These are phyloP conservation scores for Spizellomyces sp. DNA, from an alignment of 192 early-diverging fungal genomes.

Conservation along the genomic window DNA sequence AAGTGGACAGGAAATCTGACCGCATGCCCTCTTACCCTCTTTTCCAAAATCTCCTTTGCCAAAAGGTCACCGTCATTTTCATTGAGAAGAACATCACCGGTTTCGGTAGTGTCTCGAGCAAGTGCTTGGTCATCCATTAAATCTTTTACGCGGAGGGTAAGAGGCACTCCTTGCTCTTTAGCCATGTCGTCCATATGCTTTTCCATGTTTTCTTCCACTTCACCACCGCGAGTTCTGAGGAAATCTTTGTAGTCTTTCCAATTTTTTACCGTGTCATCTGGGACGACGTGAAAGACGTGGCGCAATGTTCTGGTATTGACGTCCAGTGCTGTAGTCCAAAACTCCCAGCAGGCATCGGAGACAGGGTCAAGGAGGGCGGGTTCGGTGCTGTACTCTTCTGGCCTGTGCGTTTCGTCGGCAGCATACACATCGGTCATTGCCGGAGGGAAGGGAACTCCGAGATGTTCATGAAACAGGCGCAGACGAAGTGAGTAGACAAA, in stretches of 20 bases:
- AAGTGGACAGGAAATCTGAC: slow-evolving; percentile 33
- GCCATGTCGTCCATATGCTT: slow-evolving; percentile 19
- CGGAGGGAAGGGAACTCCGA: slow-evolving; percentile 60
- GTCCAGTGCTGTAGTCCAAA: slow-evolving; percentile 68
- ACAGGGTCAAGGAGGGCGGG: slow-evolving; percentile 62
- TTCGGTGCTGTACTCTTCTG: neutral
- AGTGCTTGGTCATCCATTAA: neutral
- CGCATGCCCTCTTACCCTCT: slow-evolving; percentile 24
- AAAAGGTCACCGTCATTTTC: neutral
- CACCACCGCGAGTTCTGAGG: slow-evolving; percentile 12
- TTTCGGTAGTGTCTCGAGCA: neutral
- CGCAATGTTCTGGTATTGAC: slow-evolving; percentile 73
- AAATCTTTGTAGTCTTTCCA: slow-evolving; percentile 46
- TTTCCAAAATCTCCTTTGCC: slow-evolving; percentile 20
- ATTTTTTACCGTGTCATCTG: slow-evolving; percentile 75
- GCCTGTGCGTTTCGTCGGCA: neutral
- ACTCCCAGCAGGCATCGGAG: slow-evolving; percentile 56
- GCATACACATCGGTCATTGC: slow-evolving; percentile 20
- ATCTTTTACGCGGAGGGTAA: slow-evolving; percentile 9
- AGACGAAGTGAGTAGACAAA: slow-evolving; percentile 76
- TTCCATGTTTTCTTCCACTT: slow-evolving; percentile 27
- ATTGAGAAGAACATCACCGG: neutral
- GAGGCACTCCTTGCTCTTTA: slow-evolving; percentile 29
- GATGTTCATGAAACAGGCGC: slow-evolving; percentile 80
- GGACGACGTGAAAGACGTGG: slow-evolving; percentile 82